Percentiles rank a stretch among this genome's conserved stretches.
phyloP scores from a whole-genome alignment of 2,329 filamentous ascomycete genomes.

The Monosporascus sp. region DNA sequence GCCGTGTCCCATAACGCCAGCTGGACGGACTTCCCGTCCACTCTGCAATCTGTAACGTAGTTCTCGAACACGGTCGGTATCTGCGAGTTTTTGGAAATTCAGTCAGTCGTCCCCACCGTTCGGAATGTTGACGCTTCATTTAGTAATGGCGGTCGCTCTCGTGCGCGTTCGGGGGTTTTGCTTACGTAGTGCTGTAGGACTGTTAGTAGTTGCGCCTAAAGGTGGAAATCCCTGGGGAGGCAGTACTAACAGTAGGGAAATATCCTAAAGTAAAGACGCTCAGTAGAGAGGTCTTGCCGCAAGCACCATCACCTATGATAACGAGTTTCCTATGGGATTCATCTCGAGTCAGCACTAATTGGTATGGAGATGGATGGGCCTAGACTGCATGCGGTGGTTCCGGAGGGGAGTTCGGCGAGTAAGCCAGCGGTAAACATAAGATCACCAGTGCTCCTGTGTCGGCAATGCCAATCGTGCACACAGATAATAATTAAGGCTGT shows the following conservation, averaged over 20 bases:
- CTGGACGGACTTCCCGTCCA: constrained; percentile 98
- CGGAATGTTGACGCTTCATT: constrained; percentile 6
- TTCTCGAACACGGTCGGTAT: constrained; percentile 99
- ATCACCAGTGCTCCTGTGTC: too few species aligned
- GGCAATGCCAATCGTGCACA: too few species aligned
- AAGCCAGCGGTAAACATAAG: too few species aligned
- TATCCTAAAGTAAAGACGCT: constrained; percentile 98
- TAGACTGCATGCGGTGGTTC: neutral
- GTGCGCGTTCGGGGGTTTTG: constrained; percentile 3
- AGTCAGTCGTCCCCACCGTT: neutral
- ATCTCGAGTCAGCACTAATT: neutral
- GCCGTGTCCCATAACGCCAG: constrained; percentile 99
- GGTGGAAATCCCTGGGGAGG: constrained; percentile 2
- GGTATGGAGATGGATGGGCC: neutral
- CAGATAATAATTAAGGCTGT: too few species aligned
- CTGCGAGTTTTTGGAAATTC: constrained; percentile 35
- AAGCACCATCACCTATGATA: constrained; percentile 61
- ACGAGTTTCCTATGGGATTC: constrained; percentile 25
- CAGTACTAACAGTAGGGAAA: constrained; percentile 80
- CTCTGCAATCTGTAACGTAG: constrained; percentile 97
- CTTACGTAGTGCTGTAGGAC: constrained; percentile 52
- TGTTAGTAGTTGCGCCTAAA: constrained; percentile 19
- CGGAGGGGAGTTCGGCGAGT: too few species aligned
- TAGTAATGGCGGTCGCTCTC: constrained; percentile 6
- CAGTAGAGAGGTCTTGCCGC: constrained; percentile 94